Base-by-base conservation (phyloP, 2,329 filamentous ascomycete genomes). In the Trichoderma aggressivum region DNA sequence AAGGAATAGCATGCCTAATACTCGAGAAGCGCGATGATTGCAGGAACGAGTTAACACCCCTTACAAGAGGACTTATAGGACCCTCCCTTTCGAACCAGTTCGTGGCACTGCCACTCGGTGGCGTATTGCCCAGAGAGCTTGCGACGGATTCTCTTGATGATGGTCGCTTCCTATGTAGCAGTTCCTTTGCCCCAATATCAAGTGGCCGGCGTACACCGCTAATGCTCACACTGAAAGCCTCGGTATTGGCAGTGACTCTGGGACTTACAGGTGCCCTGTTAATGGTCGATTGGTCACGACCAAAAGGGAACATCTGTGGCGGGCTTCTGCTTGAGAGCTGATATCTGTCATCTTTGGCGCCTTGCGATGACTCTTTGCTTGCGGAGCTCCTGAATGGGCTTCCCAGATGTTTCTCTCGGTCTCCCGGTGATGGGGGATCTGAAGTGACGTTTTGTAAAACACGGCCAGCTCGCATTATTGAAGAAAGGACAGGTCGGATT, bases 361-460 rank as follows among this genome's bases (percentile, higher is more conserved):
- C 75, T n/a, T 75, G 76, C 34, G 78, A 78, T 6, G 79, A 75
- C 32, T 82, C 81, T 70, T 78, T 81, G 71, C 78, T 80, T 18
- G 74, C 79, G 10, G 81, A 81, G 55, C 80, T 79, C 65, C 85
- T 82, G 73, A 90, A 90, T 0, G 88, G 88, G 70, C 88, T 89
- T 16, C 87, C 83, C 3, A 89, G 79, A 12, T 85, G 83, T 39
- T 82, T 82, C 56, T 86, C 85, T n/a, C 81, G 82, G 7, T 79
- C 82, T 64, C 85, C 85, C 1, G 88, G 87, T 0, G 88, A 89
- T 0, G 87, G 86, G 8, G 86, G 86, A 73, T 89, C 87, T 0
- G 87, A 88, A 12, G 88, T 87, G 47, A 89, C 85, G 71, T 83
- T 87, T 75, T 89, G 87, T 16, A 90, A 78, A 34, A 84, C 86